These are phyloP conservation scores for Fusarium sp. DNA, from an alignment of 2,329 filamentous ascomycete species.

Conservation along the genomic window DNA sequence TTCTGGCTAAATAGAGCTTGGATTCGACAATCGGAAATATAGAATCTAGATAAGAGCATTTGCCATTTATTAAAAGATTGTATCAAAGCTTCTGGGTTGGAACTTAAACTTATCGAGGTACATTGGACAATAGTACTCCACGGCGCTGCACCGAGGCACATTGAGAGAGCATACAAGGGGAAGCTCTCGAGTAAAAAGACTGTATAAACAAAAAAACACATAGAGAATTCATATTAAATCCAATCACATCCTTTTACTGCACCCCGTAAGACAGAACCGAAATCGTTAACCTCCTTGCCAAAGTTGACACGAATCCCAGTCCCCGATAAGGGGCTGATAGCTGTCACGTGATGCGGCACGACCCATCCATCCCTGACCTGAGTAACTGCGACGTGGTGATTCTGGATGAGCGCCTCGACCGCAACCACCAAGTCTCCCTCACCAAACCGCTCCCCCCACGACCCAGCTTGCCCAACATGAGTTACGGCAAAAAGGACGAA, in stretches of 20 bases:
- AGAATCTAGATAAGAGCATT: not conserved
- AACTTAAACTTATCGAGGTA: not conserved
- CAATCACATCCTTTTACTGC: not conserved
- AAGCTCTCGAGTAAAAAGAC: not conserved
- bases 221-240: not conserved
- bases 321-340: conserved; percentile 42
- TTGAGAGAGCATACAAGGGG: not conserved
- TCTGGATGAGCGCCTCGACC: conserved; percentile 43
- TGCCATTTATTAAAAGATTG: not conserved
- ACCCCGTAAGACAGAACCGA: not conserved
- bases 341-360: conserved; percentile 48
- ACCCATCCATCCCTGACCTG: conserved; percentile 42
- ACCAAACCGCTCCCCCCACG: conserved; percentile 43
- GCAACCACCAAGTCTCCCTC: conserved; percentile 48
- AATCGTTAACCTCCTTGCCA: not conserved
- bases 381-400: conserved; percentile 53
- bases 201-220: not conserved
- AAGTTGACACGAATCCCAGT: conserved; percentile 43
- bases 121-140: not conserved
- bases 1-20: not conserved
- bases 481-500: conserved; percentile 99
- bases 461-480: conserved; percentile 70
- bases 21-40: not conserved
- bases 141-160: not conserved
- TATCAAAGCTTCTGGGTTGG: not conserved